Evolutionary conservation across 768 basidiomycete genomes (phyloP).

Genomic region (Mycena leptocephala): DNA sequence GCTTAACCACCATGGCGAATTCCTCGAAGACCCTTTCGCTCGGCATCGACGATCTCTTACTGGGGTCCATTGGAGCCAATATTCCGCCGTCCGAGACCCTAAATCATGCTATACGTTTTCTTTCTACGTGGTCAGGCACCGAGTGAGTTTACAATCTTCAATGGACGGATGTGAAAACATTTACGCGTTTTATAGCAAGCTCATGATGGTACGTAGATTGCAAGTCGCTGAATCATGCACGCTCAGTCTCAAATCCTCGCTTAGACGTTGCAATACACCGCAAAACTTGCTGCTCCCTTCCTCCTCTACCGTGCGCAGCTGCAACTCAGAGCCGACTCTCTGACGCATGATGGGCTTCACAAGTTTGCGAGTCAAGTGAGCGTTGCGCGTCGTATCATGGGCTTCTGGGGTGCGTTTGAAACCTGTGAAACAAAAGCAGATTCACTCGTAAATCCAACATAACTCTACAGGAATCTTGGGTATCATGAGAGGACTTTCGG

Average conservation of each 20-base stretch:
- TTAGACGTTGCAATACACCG: constrained; percentile 66
- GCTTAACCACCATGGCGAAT: constrained; percentile 38
- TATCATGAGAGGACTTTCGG: constrained; percentile 67
- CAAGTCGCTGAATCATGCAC: neutral
- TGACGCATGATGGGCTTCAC: constrained; percentile 51
- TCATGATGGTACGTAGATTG: constrained; percentile 64
- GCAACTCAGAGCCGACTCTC: constrained; percentile 62
- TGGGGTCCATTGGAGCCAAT: constrained; percentile 29
- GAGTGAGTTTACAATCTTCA: constrained; percentile 61
- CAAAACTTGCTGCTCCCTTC: constrained; percentile 66
- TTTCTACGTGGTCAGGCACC: constrained; percentile 73
- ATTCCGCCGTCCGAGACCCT: constrained; percentile 55
- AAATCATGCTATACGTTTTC: constrained; percentile 65
- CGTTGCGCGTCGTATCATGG: constrained; percentile 66
- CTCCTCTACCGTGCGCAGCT: constrained; percentile 64
- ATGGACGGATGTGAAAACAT: neutral
- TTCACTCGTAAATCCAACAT: too few relatives aligned
- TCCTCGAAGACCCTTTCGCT: neutral
- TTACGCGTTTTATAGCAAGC: constrained; percentile 57
- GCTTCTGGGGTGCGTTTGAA: constrained; percentile 64
- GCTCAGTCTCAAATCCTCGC: neutral
- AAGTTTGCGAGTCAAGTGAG: constrained; percentile 60
- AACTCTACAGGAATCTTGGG: constrained; percentile 59
- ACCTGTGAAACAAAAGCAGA: too few relatives aligned
- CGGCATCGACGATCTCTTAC: constrained; percentile 25